Evolutionary conservation across 768 basidiomycete genomes (phyloP), one percentile per base, ranked within the genome.

Genomic region (Xanthoconium stramineum): DNA sequence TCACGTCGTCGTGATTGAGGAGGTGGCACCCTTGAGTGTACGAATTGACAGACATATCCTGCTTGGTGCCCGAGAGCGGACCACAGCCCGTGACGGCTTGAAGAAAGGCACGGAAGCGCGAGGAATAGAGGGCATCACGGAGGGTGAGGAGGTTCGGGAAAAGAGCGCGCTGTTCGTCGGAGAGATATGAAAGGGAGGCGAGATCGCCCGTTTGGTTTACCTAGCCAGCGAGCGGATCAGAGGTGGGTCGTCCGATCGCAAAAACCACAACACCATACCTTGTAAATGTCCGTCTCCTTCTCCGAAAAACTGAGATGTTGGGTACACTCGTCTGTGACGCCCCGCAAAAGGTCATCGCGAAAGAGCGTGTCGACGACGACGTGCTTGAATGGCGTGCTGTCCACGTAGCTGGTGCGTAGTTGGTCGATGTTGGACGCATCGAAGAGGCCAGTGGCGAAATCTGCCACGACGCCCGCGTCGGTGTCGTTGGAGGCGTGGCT

Each of bases 261-360:
- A 14, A 24, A 6, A 20, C 33, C n/a, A 37, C 30, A 8, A 20
- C 42, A n/a, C 5, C 75, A 56, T 57, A 89, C 91, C 85, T 91
- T 94, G 83, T 98, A 98, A 61, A 98, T 98, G 68, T 98, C 96
- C 3, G 96, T 98, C 78, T 98, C 91, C 75, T 97, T 98, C 76
- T 94, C 87, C 4, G 88, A 82, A 69, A 95, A 94, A 70, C 79
- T 86, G 58, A 95, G 80, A 65, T 93, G 83, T 49, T 76, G 74
- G 53, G 89, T 72, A 62, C 90, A 91, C 71, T 95, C 93, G 64
- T 93, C 87, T 74, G 91, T 89, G 57, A 93, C 93, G 33, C 80
- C 80, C 64, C 78, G 77, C 33, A 98, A 78, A 29, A 98, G 79
- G 8, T 87, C 87, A 61, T 94, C 88, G 64, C 88, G 85, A 72